Percentiles rank a stretch among this genome's conserved stretches.
These are phyloP conservation scores for Wickerhamomyces sp. DNA, from an alignment of 1,139 yeast species.

Conservation along the genomic window DNA sequence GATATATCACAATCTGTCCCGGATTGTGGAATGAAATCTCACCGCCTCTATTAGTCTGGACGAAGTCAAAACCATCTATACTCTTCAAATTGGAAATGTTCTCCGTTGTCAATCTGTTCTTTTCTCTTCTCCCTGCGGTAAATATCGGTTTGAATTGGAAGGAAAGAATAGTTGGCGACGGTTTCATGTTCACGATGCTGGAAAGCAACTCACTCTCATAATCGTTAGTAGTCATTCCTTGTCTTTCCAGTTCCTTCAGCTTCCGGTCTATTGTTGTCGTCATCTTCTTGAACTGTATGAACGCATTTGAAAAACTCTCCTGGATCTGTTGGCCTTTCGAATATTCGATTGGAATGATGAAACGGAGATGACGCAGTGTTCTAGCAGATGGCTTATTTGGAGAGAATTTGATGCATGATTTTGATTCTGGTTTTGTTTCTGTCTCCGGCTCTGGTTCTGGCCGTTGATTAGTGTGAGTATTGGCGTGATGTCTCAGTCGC, in stretches of 20 bases:
- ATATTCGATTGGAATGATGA: conserved; percentile 51
- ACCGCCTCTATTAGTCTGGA: conserved; percentile 90
- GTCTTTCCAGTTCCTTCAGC: conserved; percentile 35
- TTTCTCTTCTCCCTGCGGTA: conserved; percentile 85
- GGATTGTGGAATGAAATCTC: conserved; percentile 96
- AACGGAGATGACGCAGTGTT: conserved; percentile 57
- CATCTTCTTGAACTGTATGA: conserved; percentile 56
- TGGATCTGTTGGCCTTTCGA: conserved; percentile 59
- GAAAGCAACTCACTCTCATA: conserved; percentile 41
- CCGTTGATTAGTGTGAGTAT: too few relatives aligned
- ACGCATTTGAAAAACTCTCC: conserved; percentile 52
- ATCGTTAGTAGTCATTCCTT: conserved; percentile 36
- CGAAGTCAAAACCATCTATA: conserved; percentile 43
- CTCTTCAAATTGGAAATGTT: conserved; percentile 27
- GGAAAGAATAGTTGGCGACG: conserved; percentile 61
- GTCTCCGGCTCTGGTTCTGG: too few relatives aligned
- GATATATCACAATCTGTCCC: conserved; percentile 87
- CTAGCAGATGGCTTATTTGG: conserved; percentile 30
- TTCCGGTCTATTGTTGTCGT: conserved; percentile 43
- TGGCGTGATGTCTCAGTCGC: too few relatives aligned
- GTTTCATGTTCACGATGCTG: conserved; percentile 46
- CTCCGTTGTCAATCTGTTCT: conserved; percentile 36
- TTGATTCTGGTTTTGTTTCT: too few relatives aligned
- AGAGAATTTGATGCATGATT: conserved; percentile 14
- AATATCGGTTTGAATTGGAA: conserved; percentile 82